Percentiles rank a stretch among this genome's conserved stretches.
Conservation (phyloP, 1,284 basidiomycete genomes). For the Tetrapyrgos nigripes region DNA sequence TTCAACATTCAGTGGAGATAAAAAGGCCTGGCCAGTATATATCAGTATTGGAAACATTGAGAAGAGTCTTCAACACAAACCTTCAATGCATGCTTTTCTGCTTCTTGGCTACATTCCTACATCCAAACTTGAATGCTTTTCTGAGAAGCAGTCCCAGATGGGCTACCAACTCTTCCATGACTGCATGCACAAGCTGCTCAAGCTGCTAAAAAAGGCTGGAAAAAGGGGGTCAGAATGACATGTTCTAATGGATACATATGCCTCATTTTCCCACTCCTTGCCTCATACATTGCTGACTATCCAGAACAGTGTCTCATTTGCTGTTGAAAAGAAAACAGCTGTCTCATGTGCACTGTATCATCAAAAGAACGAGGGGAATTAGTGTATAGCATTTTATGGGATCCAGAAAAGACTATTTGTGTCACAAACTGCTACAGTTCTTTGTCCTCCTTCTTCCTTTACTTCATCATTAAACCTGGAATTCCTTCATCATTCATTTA, state of each 20-base stretch:
- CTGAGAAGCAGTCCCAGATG: slow-evolving; percentile 22
- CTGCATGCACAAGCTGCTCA: slow-evolving; percentile 30
- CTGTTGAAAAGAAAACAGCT: slow-evolving; percentile 20
- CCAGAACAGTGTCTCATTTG: slow-evolving; percentile 36
- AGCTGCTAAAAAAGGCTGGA: slow-evolving; percentile 32
- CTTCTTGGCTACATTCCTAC: slow-evolving; percentile 50
- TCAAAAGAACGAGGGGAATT: slow-evolving; percentile 9
- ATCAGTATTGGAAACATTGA: slow-evolving; percentile 45
- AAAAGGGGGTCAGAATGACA: slow-evolving; percentile 29
- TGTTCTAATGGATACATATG: slow-evolving; percentile 31
- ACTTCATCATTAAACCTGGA: too few relatives aligned
- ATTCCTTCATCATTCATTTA: too few relatives aligned
- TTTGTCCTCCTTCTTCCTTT: too few relatives aligned
- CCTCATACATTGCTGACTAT: slow-evolving; percentile 35
- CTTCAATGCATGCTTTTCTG: slow-evolving; percentile 32
- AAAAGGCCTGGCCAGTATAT: slow-evolving; percentile 30
- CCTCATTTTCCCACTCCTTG: slow-evolving; percentile 28
- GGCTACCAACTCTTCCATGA: slow-evolving; percentile 32
- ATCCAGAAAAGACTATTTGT: slow-evolving; percentile 3
- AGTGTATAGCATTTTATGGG: not conserved
- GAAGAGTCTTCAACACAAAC: slow-evolving; percentile 35
- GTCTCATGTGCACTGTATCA: slow-evolving; percentile 18
- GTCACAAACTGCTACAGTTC: too few relatives aligned
- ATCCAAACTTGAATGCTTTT: slow-evolving; percentile 43
- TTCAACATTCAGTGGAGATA: slow-evolving; percentile 41